These are phyloP conservation scores for Erodium maritimum DNA, from an alignment of 345 rosid species.

Conservation along the genomic window DNA sequence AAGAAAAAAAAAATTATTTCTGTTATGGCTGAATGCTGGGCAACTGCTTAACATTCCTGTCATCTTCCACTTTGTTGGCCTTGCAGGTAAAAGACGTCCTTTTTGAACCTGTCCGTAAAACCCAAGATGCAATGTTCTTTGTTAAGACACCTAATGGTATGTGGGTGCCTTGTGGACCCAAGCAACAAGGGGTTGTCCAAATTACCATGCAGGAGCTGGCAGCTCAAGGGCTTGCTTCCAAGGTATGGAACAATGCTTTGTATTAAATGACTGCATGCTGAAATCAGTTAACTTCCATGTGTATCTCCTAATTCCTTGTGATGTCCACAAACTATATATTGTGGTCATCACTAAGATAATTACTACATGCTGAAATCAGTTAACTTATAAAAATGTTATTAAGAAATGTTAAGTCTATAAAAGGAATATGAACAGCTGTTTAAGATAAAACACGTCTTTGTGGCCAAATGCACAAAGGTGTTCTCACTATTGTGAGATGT, in stretches of 20 bases:
- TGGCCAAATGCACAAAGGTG: too few relatives aligned
- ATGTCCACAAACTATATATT: too few relatives aligned
- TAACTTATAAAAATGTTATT: too few relatives aligned
- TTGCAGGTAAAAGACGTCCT: conserved; percentile 84
- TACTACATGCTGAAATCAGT: too few relatives aligned
- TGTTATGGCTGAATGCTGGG: background rate
- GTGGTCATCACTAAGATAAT: too few relatives aligned
- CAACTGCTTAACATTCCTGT: background rate
- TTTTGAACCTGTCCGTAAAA: conserved; percentile 90
- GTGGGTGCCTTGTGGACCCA: conserved; percentile 91
- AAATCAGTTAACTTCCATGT: too few relatives aligned
- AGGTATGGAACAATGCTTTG: conserved; percentile 30
- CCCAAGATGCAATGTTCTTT: conserved; percentile 85
- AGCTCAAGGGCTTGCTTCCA: conserved; percentile 49
- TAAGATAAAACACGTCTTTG: too few relatives aligned
- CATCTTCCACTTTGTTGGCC: background rate
- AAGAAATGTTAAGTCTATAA: too few relatives aligned
- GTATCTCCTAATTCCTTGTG: too few relatives aligned
- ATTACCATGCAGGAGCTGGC: conserved; percentile 81
- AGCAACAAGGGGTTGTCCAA: conserved; percentile 64
- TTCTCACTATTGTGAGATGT: too few relatives aligned
- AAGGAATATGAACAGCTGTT: too few relatives aligned
- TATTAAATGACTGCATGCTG: background rate
- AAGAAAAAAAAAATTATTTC: background rate
- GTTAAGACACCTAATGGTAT: conserved; percentile 40